Percentiles rank a stretch among this genome's conserved stretches.
phyloP scores from a whole-genome alignment of 805 yeast genomes.

The Cyberlindnera petersonii region DNA sequence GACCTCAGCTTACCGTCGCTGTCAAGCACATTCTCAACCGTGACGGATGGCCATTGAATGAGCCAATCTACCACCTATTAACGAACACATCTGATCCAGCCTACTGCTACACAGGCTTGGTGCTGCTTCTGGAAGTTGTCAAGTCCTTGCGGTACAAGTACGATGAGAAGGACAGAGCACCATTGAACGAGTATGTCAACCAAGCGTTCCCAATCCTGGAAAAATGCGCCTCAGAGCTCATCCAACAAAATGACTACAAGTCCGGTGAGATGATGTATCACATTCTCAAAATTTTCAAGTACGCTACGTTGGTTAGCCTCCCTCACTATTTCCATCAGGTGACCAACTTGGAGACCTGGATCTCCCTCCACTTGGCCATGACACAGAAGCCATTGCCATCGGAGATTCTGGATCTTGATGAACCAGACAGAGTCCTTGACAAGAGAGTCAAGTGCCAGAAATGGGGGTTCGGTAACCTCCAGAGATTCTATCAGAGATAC shows the following conservation, averaged over 20 bases:
- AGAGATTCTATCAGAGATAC: constrained; percentile 65
- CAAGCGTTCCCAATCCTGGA: constrained; percentile 56
- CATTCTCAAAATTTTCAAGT: constrained; percentile 64
- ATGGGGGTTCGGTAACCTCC: constrained; percentile 83
- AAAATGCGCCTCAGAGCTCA: constrained; percentile 42
- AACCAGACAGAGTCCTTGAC: constrained; percentile 43
- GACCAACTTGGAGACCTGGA: constrained; percentile 50
- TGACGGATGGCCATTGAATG: constrained; percentile 35
- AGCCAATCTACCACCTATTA: constrained; percentile 34
- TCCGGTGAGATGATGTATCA: constrained; percentile 51
- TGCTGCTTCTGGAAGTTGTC: constrained; percentile 52
- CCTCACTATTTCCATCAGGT: constrained; percentile 45
- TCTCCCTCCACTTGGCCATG: constrained; percentile 58
- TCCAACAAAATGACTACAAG: constrained; percentile 29
- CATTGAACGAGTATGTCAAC: constrained; percentile 44
- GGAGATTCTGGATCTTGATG: constrained; percentile 44
- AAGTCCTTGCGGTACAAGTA: constrained; percentile 57
- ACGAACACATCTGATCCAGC: constrained; percentile 33
- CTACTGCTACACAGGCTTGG: constrained; percentile 48
- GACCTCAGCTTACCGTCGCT: constrained; percentile 56
- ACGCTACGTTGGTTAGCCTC: constrained; percentile 52
- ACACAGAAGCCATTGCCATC: constrained; percentile 53
- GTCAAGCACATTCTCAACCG: constrained; percentile 48
- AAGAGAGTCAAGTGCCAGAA: constrained; percentile 70
- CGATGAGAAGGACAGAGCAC: constrained; percentile 45